phyloP scores from a whole-genome alignment of 768 basidiomycete genomes.

The Boletellus ananiceps region DNA sequence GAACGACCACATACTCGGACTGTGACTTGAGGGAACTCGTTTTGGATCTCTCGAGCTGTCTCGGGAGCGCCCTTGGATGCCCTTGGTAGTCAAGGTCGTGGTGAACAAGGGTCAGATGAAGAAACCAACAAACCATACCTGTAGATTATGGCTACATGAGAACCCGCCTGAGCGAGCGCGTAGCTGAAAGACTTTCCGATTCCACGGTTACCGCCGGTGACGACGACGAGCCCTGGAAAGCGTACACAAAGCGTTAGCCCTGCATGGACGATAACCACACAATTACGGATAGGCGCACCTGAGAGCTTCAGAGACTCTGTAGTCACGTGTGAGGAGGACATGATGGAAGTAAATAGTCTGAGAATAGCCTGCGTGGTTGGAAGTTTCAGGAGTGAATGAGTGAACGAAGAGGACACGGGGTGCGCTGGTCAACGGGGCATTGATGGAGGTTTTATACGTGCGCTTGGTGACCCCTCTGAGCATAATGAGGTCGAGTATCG shows the following conservation, averaged over 20 bases:
- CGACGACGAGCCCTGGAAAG: slow-evolving; percentile 43
- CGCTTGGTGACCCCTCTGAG: slow-evolving; percentile 13
- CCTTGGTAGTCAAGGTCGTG: slow-evolving; percentile 26
- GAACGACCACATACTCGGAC: slow-evolving; percentile 28
- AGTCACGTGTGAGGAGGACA: slow-evolving; percentile 1
- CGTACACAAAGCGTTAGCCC: too few species aligned
- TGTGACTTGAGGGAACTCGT: slow-evolving; percentile 42
- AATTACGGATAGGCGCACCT: slow-evolving; percentile 20
- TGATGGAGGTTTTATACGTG: slow-evolving; percentile 7
- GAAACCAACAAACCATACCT: slow-evolving; percentile 27
- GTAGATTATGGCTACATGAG: slow-evolving; percentile 60
- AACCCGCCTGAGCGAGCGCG: slow-evolving; percentile 51
- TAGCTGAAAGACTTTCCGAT: slow-evolving; percentile 53
- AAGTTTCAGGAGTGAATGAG: neutral
- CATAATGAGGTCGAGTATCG: neutral
- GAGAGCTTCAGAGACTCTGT: slow-evolving; percentile 17
- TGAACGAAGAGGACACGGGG: neutral
- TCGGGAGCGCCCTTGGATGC: slow-evolving; percentile 43
- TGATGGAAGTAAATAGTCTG: neutral
- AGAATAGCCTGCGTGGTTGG: too few species aligned
- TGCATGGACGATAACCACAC: neutral
- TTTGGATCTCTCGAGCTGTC: slow-evolving; percentile 42
- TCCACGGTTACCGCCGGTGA: slow-evolving; percentile 61
- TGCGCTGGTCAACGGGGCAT: neutral
- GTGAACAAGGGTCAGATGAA: neutral